Evolutionary conservation across 2,329 filamentous ascomycete genomes (phyloP).

Genomic region (Hypoxylon sp.): DNA sequence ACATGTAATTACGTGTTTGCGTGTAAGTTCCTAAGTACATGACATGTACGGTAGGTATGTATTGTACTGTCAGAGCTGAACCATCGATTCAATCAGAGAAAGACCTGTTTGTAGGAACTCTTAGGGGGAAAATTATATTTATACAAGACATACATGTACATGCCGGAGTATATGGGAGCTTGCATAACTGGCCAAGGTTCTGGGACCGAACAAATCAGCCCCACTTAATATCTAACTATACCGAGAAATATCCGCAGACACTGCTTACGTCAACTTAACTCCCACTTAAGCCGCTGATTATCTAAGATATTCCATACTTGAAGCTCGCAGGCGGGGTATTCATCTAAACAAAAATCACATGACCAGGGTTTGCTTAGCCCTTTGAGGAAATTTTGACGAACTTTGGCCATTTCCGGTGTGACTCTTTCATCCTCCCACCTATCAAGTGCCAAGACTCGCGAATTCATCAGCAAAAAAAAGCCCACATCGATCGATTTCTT

Average conservation of each 20-base stretch:
- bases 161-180: not conserved
- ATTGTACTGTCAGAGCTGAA: not conserved
- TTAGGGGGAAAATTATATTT: not conserved
- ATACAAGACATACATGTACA: not conserved
- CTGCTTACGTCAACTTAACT: not conserved
- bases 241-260: slow-evolving; percentile 19
- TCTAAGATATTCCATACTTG: not conserved
- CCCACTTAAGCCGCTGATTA: not conserved
- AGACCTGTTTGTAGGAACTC: not conserved
- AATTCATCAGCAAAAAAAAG: slow-evolving; percentile 40
- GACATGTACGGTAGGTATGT: not conserved
- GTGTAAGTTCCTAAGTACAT: slow-evolving; percentile 7
- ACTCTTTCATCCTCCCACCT: slow-evolving; percentile 38
- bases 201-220: not conserved
- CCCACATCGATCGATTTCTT: slow-evolving; percentile 43
- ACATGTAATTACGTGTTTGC: not conserved
- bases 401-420: slow-evolving; percentile 31
- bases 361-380: slow-evolving; percentile 49
- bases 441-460: slow-evolving; percentile 36
- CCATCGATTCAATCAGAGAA: not conserved
- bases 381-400: slow-evolving; percentile 44
- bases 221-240: not conserved
- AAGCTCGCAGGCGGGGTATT: slow-evolving; percentile 7
- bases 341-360: slow-evolving; percentile 31
- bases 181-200: slow-evolving; percentile 2